Base-by-base conservation (phyloP, 352 stramenopile species). In the Globisporangium lucens region DNA sequence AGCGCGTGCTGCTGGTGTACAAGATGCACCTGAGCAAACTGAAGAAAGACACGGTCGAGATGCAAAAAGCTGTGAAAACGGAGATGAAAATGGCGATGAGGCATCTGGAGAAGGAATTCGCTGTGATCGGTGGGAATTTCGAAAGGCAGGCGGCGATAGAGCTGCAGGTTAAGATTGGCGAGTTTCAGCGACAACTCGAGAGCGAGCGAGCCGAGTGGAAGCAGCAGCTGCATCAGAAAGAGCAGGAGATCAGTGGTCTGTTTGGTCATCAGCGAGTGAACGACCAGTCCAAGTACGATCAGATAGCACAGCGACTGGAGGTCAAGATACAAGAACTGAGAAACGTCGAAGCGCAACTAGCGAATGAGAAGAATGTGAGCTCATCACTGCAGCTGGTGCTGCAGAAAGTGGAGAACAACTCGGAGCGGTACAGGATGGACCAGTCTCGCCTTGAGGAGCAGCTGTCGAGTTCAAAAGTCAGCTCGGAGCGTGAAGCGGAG, bases 281-380 rank as follows among this genome's bases (percentile, higher is more conserved):
- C 15, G 84, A 89, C n/a, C 77, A 90, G 53, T 65, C 72, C 30
- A 89, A 88, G 66, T 87, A 83, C 22, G 74, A 85, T 4, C 76
- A 87, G 15, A 52, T 89, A 0, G 66, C 76, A 1, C 52, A 75
- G 36, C 72, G 71, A 6, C 58, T 92, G 12, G 74, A 88, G 4
- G 66, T 65, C 2, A 90, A 88, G 41, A 61, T 72, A 4, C 61
- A 66, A 10, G 75, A 85, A 22, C 58, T 89, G 12, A 61, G 76
- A 12, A 43, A 80, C 3, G n/a, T 80, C 3, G 72, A 80, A 22
- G 9, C 61, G 2, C 75, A 68, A 7, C 53, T 83, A 0, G 53
- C 52, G 22, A 56, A 53, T 0, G 68, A 82, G 68, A 61, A 71
- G 33, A 72, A 75, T 30, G 51, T 68, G 47, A 81, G 66, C 27